Percentiles rank a stretch among this genome's conserved stretches.
phyloP scores from a whole-genome alignment of 306 rosid species.

The Cucurbita ficifolia region DNA sequence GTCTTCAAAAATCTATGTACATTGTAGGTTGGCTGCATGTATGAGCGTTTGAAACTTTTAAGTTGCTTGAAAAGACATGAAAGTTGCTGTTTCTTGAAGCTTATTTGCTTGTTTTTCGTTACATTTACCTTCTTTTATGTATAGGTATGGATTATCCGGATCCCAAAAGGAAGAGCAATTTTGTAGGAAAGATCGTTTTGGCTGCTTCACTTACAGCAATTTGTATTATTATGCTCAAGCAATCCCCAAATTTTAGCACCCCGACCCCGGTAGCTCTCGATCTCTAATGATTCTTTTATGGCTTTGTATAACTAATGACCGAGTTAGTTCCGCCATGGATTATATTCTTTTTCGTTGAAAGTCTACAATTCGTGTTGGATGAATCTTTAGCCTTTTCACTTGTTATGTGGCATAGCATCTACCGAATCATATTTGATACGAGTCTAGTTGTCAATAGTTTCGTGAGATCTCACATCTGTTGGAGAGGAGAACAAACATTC shows the following conservation, averaged over 20 bases:
- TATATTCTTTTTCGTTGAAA: neutral
- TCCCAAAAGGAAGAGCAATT: constrained; percentile 59
- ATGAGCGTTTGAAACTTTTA: neutral
- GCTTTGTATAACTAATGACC: neutral
- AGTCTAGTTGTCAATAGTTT: neutral
- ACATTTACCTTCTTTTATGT: constrained; percentile 4
- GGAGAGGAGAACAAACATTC: no score
- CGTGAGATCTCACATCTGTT: no score
- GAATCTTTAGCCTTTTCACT: neutral
- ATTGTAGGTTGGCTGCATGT: neutral
- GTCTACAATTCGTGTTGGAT: neutral
- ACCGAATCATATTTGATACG: neutral
- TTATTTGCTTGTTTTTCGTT: neutral
- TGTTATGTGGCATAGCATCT: neutral
- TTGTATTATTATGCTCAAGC: constrained; percentile 73
- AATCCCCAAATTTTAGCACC: constrained; percentile 56
- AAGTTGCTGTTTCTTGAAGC: constrained; percentile 1
- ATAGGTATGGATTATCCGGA: constrained; percentile 78
- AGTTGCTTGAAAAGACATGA: neutral
- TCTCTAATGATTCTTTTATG: neutral
- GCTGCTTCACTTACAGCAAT: constrained; percentile 60
- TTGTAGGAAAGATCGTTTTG: constrained; percentile 59
- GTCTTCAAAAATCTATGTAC: neutral
- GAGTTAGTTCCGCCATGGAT: neutral
- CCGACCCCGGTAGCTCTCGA: constrained; percentile 50